Conservation (phyloP, 2,329 filamentous ascomycete species). For the Fusarium metavorans region DNA sequence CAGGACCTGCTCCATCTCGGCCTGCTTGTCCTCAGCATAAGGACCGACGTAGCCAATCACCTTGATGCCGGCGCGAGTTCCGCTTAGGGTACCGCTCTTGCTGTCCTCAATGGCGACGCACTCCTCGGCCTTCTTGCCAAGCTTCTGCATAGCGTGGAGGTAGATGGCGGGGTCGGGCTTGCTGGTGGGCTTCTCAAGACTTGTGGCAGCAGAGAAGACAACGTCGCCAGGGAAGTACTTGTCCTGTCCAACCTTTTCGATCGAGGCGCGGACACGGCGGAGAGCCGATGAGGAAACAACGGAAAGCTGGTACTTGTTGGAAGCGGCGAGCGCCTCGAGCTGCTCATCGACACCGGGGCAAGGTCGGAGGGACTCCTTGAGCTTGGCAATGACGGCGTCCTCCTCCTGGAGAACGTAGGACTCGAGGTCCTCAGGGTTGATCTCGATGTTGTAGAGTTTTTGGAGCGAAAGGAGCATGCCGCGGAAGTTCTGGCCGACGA, state of each 20-base stretch:
- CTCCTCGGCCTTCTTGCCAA: slow-evolving; percentile 78
- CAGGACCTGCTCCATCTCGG: slow-evolving; percentile 74
- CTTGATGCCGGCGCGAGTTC: slow-evolving; percentile 80
- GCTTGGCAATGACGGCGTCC: slow-evolving; percentile 84
- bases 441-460: slow-evolving; percentile 78
- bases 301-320: slow-evolving; percentile 76
- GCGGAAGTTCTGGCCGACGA: slow-evolving; percentile 94
- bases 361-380: slow-evolving; percentile 74
- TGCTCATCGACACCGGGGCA: slow-evolving; percentile 77
- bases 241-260: slow-evolving; percentile 83
- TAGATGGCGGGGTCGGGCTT: slow-evolving; percentile 95
- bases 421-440: slow-evolving; percentile 77
- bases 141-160: slow-evolving; percentile 77
- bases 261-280: slow-evolving; percentile 79
- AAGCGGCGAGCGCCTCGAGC: slow-evolving; percentile 72
- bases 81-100: slow-evolving; percentile 83
- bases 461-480: slow-evolving; percentile 87
- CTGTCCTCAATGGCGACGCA: slow-evolving; percentile 89
- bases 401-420: slow-evolving; percentile 82
- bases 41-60: slow-evolving; percentile 88
- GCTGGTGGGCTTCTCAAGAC: slow-evolving; percentile 81
- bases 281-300: slow-evolving; percentile 87
- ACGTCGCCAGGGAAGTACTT: slow-evolving; percentile 82
- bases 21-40: slow-evolving; percentile 71
- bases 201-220: slow-evolving; percentile 86